Percentiles rank a stretch among this genome's conserved stretches.
Conservation (phyloP, 2,329 filamentous ascomycete genomes). For the Lachnellula subtilissima region DNA sequence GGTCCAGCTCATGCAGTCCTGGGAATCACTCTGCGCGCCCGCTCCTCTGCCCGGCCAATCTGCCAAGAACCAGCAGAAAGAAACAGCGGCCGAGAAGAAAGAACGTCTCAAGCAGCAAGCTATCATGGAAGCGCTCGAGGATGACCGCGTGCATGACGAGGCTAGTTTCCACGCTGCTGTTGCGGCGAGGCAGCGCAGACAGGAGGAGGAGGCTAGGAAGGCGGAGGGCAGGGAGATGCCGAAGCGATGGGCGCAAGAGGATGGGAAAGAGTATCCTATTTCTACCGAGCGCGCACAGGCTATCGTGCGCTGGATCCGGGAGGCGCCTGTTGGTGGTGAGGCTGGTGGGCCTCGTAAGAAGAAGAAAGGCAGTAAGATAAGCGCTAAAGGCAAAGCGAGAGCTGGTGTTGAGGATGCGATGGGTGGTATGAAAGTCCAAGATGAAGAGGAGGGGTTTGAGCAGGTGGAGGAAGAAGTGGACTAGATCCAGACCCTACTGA, state of each 20-base stretch:
- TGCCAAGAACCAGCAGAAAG: conserved; percentile 33
- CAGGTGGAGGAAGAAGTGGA: conserved; percentile 30
- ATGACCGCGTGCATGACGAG: conserved; percentile 65
- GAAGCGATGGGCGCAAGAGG: conserved; percentile 60
- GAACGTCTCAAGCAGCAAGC: conserved; percentile 60
- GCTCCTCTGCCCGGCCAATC: conserved; percentile 45
- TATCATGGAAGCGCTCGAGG: conserved; percentile 61
- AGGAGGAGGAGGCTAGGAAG: conserved; percentile 44
- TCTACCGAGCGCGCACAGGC: conserved; percentile 64
- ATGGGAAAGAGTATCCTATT: conserved; percentile 64
- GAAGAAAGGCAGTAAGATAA: conserved; percentile 31
- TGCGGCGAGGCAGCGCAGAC: conserved; percentile 52
- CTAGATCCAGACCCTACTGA: conserved; percentile 6
- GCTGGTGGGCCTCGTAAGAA: conserved; percentile 34
- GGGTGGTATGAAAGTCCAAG: conserved; percentile 16
- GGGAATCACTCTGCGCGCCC: conserved; percentile 67
- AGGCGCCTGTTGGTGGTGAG: conserved; percentile 43
- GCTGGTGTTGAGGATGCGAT: conserved; percentile 13
- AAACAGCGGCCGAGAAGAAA: conserved; percentile 50
- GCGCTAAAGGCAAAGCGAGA: conserved; percentile 17
- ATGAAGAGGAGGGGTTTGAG: conserved; percentile 15
- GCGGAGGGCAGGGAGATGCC: conserved; percentile 26
- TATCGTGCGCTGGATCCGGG: conserved; percentile 64
- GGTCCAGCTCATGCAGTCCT: conserved; percentile 59
- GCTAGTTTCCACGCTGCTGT: conserved; percentile 60